Base-by-base conservation (phyloP, 1,139 yeast genomes). In the Debaryomyces singareniensis region DNA sequence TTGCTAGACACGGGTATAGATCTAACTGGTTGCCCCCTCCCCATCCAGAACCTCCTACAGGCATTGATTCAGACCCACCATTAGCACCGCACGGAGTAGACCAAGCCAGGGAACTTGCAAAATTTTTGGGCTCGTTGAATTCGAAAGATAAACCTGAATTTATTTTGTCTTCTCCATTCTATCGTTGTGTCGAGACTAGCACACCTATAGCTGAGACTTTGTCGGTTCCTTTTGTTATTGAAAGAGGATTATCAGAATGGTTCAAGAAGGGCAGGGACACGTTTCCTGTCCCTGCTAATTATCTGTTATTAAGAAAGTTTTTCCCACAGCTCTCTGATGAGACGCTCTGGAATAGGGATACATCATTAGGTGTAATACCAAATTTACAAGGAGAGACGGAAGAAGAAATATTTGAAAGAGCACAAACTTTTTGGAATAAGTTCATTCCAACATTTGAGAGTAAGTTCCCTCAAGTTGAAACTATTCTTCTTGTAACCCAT, bases 101-200 rank as follows among this genome's bases (percentile, higher is more conserved):
- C 5, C 95, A 85, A 53, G 91, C 95, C 2, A 65, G 69, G 32
- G 86, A 85, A 46, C 59, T 85, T 33, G 89, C 83, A 0, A 68
- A 58, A 14, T 75, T 68, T 44, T 38, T 75, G 12, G 35, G 42
- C 2, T 38, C 55, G 2, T 48, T 75, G 13, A 59, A 62, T 0
- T 37, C 45, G 3, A 56, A 61, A 4, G 71, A 75, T 15, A 67
- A 62, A 32, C 84, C 89, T 1, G 76, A 78, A 37, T 59, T 78
- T 30, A 68, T 85, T 15, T 62, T 82, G 43, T 61, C 80, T 2
- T 85, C 96, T 2, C 97, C 97, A 0, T 89, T 86, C 52, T 87
- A 85, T 52, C 62, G 97, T 37, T 91, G 97, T 53, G 64, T 89
- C 11, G 89, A 91, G 51, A 87, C 97, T 0, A 72, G 82, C 3